Percentiles rank a stretch among this genome's conserved stretches.
These are phyloP conservation scores for Gautieria morchelliformis DNA, from an alignment of 768 basidiomycete species.

Conservation along the genomic window DNA sequence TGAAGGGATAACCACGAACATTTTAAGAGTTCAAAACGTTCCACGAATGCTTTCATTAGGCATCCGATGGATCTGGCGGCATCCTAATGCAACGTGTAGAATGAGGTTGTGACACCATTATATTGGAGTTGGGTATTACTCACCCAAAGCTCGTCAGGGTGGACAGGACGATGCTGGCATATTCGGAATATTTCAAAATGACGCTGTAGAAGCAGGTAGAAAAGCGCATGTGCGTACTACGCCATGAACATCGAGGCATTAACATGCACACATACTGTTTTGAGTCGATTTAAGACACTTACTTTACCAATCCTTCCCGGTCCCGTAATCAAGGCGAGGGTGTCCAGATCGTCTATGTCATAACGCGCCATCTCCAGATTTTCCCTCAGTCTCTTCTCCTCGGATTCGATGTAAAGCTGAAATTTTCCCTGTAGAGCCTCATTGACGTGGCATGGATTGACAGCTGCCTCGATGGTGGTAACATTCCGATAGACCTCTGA, in stretches of 20 bases:
- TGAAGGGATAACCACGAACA: background rate
- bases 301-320: slow-evolving; percentile 21
- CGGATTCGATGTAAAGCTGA: slow-evolving; percentile 12
- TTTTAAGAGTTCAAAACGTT: slow-evolving; percentile 17
- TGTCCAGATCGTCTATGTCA: slow-evolving; percentile 21
- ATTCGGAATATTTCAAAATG: slow-evolving; percentile 16
- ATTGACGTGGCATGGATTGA: background rate
- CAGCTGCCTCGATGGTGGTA: background rate
- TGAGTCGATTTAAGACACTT: background rate
- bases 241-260: background rate
- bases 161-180: slow-evolving; percentile 16
- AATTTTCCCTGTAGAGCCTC: background rate
- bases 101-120: background rate
- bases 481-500: background rate
- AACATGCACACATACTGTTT: background rate
- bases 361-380: slow-evolving; percentile 19
- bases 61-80: background rate
- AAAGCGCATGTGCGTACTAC: slow-evolving; percentile 9
- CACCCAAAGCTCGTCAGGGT: slow-evolving; percentile 19
- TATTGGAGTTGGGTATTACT: background rate
- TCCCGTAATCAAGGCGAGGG: slow-evolving; percentile 19
- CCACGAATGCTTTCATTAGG: slow-evolving; percentile 9
- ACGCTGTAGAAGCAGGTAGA: slow-evolving; percentile 11
- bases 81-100: background rate
- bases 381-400: slow-evolving; percentile 17